Evolutionary conservation across 2,329 filamentous ascomycete species (phyloP).

Genomic region (Colletotrichum euphorbiae): DNA sequence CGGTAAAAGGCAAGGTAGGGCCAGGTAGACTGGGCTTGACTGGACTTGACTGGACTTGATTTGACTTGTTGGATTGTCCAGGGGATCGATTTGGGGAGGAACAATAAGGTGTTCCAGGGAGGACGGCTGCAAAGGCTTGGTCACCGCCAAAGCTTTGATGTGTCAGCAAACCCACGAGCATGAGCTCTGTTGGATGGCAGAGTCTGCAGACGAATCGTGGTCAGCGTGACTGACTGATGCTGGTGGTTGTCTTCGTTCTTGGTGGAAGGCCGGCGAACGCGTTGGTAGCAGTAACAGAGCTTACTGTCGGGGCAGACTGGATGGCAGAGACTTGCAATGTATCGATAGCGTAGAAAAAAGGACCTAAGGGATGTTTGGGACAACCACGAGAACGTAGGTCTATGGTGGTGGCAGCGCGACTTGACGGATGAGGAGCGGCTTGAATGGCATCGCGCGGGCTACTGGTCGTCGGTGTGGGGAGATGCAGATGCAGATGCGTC

Average conservation of each 20-base stretch:
- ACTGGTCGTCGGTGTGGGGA: constrained; percentile 7
- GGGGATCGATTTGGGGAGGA: constrained; percentile 19
- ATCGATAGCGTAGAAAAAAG: neutral
- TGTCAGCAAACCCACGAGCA: constrained; percentile 34
- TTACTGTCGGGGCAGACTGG: neutral
- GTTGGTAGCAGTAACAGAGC: neutral
- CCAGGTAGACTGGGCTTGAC: no score
- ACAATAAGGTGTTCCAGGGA: constrained; percentile 37
- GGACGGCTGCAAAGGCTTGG: constrained; percentile 32
- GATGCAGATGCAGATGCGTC: constrained; percentile 22
- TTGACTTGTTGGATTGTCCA: neutral
- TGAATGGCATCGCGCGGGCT: constrained; percentile 2
- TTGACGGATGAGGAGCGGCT: constrained; percentile 16
- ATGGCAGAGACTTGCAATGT: neutral
- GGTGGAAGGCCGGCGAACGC: constrained; percentile 20
- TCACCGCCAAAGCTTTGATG: constrained; percentile 30
- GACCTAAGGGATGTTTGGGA: neutral
- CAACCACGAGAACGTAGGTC: neutral
- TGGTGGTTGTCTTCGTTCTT: constrained; percentile 2
- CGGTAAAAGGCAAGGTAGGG: neutral
- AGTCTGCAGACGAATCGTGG: constrained; percentile 13
- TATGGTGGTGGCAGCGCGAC: neutral
- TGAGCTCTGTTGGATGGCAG: constrained; percentile 3
- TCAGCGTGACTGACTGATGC: constrained; percentile 19
- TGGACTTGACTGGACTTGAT: neutral